These are phyloP conservation scores for Claviceps digitariae DNA, from an alignment of 2,329 filamentous ascomycete genomes.

Conservation along the genomic window DNA sequence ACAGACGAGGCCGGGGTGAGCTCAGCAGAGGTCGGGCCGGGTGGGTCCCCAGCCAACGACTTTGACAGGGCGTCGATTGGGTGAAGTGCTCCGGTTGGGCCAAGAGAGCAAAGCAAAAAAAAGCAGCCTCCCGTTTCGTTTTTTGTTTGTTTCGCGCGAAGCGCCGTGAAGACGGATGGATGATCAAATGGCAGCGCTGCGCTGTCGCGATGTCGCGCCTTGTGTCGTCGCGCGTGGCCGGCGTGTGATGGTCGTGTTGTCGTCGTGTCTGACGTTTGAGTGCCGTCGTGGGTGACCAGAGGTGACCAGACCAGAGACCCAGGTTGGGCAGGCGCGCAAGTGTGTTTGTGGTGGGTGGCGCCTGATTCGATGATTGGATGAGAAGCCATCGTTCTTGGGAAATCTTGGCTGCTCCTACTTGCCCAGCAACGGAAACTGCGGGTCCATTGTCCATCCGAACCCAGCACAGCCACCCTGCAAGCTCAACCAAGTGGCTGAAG, in stretches of 20 bases:
- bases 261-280: too few relatives aligned
- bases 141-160: background rate
- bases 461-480: too few relatives aligned
- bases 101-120: too few relatives aligned
- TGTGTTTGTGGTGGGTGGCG: slow-evolving; percentile 8
- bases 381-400: background rate
- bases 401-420: background rate
- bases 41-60: slow-evolving; percentile 3
- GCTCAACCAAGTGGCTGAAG: background rate
- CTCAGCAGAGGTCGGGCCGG: background rate
- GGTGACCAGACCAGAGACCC: too few relatives aligned
- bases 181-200: background rate
- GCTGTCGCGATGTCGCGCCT: background rate
- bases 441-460: background rate
- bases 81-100: background rate
- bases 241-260: background rate
- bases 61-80: background rate
- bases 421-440: slow-evolving; percentile 8
- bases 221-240: too few relatives aligned
- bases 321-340: slow-evolving; percentile 4
- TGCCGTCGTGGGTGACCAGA: background rate
- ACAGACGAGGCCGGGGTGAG: background rate
- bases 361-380: slow-evolving; percentile 8
- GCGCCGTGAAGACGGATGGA: background rate
- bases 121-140: background rate